These are phyloP conservation scores for Amesomyces nigricolor DNA, from an alignment of 2,329 filamentous ascomycete species.

Conservation along the genomic window DNA sequence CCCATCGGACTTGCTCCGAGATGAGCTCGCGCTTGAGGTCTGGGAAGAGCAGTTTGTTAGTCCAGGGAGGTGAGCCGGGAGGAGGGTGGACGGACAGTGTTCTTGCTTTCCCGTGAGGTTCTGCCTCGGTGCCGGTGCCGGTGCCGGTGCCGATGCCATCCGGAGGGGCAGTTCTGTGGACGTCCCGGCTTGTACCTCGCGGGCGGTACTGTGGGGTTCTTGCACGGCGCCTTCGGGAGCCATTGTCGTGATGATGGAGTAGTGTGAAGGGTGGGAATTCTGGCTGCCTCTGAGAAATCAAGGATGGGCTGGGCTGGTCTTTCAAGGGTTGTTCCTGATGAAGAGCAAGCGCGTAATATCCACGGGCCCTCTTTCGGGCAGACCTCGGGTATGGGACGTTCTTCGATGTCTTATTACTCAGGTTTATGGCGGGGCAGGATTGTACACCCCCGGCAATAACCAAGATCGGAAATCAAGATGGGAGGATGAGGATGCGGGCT, in stretches of 20 bases:
- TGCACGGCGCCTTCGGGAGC: constrained; percentile 4
- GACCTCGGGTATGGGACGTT: background rate
- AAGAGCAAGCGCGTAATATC: background rate
- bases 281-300: background rate
- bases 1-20: constrained; percentile 78
- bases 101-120: constrained; percentile 90
- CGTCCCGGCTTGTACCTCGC: constrained; percentile 8
- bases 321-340: background rate
- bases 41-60: constrained; percentile 33
- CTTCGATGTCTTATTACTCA: background rate
- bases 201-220: background rate
- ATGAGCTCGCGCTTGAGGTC: constrained; percentile 96
- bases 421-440: constrained; percentile 4
- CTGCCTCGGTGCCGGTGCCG: constrained; percentile 37
- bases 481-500: background rate
- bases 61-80: background rate
- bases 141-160: constrained; percentile 21
- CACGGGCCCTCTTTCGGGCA: background rate
- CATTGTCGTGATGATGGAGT: constrained; percentile 9
- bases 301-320: background rate
- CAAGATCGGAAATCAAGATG: background rate
- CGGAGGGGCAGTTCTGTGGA: constrained; percentile 16
- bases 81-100: constrained; percentile 62
- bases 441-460: background rate
- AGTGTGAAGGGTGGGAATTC: background rate